These are phyloP conservation scores for Ophiostoma montium DNA, from an alignment of 2,329 filamentous ascomycete genomes.

Conservation along the genomic window DNA sequence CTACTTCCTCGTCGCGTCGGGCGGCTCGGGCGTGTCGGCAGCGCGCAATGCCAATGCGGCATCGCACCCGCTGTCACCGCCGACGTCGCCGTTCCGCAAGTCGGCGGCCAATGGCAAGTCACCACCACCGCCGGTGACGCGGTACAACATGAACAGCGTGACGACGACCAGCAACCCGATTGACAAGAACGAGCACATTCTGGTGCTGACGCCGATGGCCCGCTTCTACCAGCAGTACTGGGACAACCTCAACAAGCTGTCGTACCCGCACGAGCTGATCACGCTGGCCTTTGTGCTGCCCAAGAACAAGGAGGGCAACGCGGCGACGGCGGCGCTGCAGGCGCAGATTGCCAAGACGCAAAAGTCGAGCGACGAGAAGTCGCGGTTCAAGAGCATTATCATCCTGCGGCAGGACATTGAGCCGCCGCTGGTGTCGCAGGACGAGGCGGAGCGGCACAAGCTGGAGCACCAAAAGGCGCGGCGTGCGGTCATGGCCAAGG, in stretches of 20 bases:
- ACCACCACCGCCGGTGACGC: constrained; percentile 61
- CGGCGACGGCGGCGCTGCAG: constrained; percentile 70
- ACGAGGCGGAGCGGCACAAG: constrained; percentile 82
- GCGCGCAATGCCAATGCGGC: constrained; percentile 36
- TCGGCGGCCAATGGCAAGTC: constrained; percentile 34
- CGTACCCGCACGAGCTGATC: constrained; percentile 87
- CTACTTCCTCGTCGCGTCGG: constrained; percentile 43
- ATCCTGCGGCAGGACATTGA: constrained; percentile 95
- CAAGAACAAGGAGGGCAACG: constrained; percentile 82
- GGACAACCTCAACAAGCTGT: constrained; percentile 75
- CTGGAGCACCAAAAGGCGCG: constrained; percentile 77
- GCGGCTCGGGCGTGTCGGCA: constrained; percentile 16
- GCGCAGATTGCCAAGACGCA: constrained; percentile 77
- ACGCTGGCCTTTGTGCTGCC: constrained; percentile 93
- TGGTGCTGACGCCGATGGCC: constrained; percentile 85
- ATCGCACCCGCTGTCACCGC: constrained; percentile 57
- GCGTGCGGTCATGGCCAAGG: constrained; percentile 80
- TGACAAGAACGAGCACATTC: constrained; percentile 67
- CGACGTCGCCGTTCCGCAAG: constrained; percentile 61
- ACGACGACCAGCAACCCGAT: constrained; percentile 67
- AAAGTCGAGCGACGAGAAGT: constrained; percentile 55
- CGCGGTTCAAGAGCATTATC: constrained; percentile 82
- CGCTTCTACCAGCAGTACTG: constrained; percentile 92
- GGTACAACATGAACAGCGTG: constrained; percentile 91
- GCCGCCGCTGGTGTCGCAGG: constrained; percentile 62